Conservation (phyloP, 306 rosid species). For the Quillaja saponaria region DNA sequence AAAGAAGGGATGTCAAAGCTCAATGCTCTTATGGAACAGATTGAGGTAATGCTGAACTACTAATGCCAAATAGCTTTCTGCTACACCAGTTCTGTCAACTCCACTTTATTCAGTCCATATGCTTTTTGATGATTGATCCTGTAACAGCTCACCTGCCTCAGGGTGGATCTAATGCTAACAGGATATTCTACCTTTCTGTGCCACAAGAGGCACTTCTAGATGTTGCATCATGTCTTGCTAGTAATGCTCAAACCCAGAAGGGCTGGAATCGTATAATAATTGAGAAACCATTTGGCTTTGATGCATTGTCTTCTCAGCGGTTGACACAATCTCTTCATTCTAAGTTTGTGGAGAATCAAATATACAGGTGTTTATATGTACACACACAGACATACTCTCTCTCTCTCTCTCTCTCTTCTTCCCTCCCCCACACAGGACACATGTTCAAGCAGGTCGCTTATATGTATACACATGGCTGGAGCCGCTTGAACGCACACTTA, state of each 20-base stretch:
- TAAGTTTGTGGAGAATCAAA: conserved; percentile 78
- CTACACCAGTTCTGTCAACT: conserved; percentile 17
- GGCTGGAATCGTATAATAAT: conserved; percentile 94
- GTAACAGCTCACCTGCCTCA: conserved; percentile 56
- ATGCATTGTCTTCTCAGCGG: conserved; percentile 66
- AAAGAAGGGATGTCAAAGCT: conserved; percentile 74
- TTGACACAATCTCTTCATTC: conserved; percentile 80
- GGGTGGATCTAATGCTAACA: conserved; percentile 70
- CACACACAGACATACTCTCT: conserved; percentile 9
- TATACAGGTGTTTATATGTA: conserved; percentile 61
- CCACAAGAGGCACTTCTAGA: conserved; percentile 92
- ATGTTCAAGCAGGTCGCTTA: no score
- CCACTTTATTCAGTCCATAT: conserved; percentile 22
- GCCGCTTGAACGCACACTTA: conserved; percentile 9
- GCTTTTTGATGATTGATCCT: conserved; percentile 43
- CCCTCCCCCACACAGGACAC: conserved; percentile 21
- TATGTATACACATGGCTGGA: conserved; percentile 9
- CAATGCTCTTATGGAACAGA: conserved; percentile 66
- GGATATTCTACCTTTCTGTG: conserved; percentile 94
- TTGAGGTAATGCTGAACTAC: conserved; percentile 64
- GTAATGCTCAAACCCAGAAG: conserved; percentile 69
- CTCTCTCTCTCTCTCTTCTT: conserved; percentile 4
- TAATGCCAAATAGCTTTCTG: conserved; percentile 10
- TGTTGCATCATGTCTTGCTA: conserved; percentile 67
- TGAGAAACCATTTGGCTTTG: conserved; percentile 92